A percentile compares a stretch with the other conserved stretches of the same genome.
These are phyloP conservation scores for Wickerhamiella infanticola DNA, from an alignment of 1,139 yeast genomes.

Conservation along the genomic window DNA sequence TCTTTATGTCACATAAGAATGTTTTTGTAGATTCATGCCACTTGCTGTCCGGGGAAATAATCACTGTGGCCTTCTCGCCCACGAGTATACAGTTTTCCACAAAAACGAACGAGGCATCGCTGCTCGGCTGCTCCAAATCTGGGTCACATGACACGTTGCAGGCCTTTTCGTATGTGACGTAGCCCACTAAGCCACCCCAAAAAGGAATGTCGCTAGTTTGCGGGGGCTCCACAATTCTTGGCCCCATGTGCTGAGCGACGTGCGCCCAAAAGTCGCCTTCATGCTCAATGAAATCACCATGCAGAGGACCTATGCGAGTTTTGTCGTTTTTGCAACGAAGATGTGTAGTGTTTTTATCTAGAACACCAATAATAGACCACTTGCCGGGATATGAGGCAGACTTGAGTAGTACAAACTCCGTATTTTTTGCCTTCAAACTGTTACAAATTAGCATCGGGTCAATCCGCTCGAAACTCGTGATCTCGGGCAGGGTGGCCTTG, in stretches of 20 bases:
- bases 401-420: slow-evolving; percentile 44
- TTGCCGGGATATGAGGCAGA: slow-evolving; percentile 71
- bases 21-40: not conserved
- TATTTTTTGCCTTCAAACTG: slow-evolving; percentile 17
- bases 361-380: slow-evolving; percentile 76
- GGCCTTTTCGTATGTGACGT: slow-evolving; percentile 54
- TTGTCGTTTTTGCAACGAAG: slow-evolving; percentile 39
- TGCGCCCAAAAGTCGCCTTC: slow-evolving; percentile 32
- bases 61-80: slow-evolving; percentile 31
- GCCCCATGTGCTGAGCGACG: slow-evolving; percentile 37
- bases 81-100: slow-evolving; percentile 50
- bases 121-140: slow-evolving; percentile 38
- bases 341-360: slow-evolving; percentile 39
- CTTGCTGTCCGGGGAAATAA: not conserved
- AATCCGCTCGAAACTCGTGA: slow-evolving; percentile 19
- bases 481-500: not conserved
- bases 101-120: slow-evolving; percentile 32
- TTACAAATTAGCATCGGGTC: slow-evolving; percentile 33
- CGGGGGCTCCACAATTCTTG: slow-evolving; percentile 16
- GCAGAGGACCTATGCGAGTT: slow-evolving; percentile 11
- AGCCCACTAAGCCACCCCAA: slow-evolving; percentile 77
- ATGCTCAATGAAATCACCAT: slow-evolving; percentile 3
- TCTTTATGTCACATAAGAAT: not conserved
- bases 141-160: slow-evolving; percentile 27
- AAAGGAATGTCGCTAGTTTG: slow-evolving; percentile 40